phyloP scores from a whole-genome alignment of 1,284 basidiomycete species.

The Rhodotorula sp. region DNA sequence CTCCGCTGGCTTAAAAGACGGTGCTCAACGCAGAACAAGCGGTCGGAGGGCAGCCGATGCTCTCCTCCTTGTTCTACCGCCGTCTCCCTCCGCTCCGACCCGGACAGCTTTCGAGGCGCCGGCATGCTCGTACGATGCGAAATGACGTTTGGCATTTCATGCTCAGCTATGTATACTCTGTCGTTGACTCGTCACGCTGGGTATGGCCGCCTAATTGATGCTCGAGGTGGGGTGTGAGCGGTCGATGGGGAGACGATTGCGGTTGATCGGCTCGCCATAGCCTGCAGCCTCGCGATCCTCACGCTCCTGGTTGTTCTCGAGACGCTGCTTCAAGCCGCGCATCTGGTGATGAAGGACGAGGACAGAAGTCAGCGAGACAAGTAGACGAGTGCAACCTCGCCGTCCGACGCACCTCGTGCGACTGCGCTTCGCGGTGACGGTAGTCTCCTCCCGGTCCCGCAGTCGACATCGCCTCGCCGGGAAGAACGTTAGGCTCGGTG shows the following conservation, averaged over 20 bases:
- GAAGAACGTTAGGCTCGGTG: conserved; percentile 18
- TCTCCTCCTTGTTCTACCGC: neutral
- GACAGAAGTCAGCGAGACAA: neutral
- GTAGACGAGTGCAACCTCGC: neutral
- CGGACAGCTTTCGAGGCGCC: too few relatives aligned
- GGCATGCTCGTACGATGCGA: neutral
- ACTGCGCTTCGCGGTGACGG: conserved; percentile 3
- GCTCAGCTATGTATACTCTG: neutral
- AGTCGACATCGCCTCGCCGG: conserved; percentile 15
- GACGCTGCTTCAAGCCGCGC: conserved; percentile 19
- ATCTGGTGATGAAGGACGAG: neutral
- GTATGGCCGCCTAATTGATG: too few relatives aligned
- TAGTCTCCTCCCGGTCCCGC: conserved; percentile 23
- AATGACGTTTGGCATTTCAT: neutral
- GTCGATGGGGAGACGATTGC: neutral
- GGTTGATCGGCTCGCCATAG: conserved; percentile 23
- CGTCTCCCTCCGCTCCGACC: neutral
- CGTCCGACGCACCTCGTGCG: conserved; percentile 12
- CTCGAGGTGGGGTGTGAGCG: neutral
- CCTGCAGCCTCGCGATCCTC: conserved; percentile 18
- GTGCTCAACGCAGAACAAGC: neutral
- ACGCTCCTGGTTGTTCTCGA: conserved; percentile 28
- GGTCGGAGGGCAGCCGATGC: neutral
- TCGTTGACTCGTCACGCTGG: neutral
- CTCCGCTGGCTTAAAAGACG: neutral